Evolutionary conservation across 2,329 filamentous ascomycete genomes (phyloP).

Genomic region (Penicillium sp.): DNA sequence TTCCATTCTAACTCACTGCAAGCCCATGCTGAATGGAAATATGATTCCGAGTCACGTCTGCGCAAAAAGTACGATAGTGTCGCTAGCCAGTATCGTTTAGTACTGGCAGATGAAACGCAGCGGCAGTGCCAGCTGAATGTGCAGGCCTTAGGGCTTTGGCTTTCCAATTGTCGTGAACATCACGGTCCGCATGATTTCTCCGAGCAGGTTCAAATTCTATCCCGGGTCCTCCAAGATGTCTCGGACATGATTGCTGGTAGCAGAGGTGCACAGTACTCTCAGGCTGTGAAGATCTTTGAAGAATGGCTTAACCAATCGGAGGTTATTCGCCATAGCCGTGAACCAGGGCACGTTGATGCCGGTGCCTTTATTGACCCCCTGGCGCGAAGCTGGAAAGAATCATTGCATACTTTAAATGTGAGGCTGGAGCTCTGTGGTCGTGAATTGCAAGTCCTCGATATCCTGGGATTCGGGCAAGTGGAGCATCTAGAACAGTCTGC

Average conservation of each 20-base stretch:
- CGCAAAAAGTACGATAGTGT: slow-evolving; percentile 35
- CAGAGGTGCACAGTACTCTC: slow-evolving; percentile 28
- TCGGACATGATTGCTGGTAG: slow-evolving; percentile 27
- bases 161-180: slow-evolving; percentile 29
- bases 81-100: slow-evolving; percentile 31
- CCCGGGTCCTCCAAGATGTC: slow-evolving; percentile 38
- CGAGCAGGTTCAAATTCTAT: slow-evolving; percentile 39
- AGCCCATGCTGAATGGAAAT: slow-evolving; percentile 30
- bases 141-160: slow-evolving; percentile 34
- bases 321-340: slow-evolving; percentile 21
- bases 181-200: slow-evolving; percentile 29
- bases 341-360: slow-evolving; percentile 4
- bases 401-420: slow-evolving; percentile 25
- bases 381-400: slow-evolving; percentile 33
- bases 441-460: slow-evolving; percentile 37
- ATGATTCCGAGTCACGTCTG: slow-evolving; percentile 27
- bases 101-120: slow-evolving; percentile 32
- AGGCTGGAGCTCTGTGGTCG: slow-evolving; percentile 36
- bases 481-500: slow-evolving; percentile 29
- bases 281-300: slow-evolving; percentile 32
- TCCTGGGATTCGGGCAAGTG: slow-evolving; percentile 27
- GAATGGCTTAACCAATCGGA: slow-evolving; percentile 33
- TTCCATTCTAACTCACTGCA: slow-evolving; percentile 33
- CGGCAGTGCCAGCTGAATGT: slow-evolving; percentile 33
- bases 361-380: slow-evolving; percentile 36